Percentiles rank a stretch among this genome's conserved stretches.
phyloP scores from a whole-genome alignment of 2,329 filamentous ascomycete genomes.

The Sarocladium kiliense region DNA sequence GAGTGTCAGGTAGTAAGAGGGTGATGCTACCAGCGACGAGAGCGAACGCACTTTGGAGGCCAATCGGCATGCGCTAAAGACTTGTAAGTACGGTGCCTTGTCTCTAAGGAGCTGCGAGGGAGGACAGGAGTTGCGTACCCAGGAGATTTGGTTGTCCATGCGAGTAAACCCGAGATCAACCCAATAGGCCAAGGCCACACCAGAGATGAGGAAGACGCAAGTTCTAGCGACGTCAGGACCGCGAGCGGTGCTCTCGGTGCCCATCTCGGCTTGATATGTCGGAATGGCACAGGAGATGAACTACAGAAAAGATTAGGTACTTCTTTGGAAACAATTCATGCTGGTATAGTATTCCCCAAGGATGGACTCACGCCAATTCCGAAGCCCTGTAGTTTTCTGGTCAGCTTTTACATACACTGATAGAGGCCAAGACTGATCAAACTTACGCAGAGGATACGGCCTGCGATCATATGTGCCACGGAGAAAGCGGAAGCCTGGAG shows the following conservation, averaged over 20 bases:
- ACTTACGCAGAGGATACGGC: background rate
- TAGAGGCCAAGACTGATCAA: background rate
- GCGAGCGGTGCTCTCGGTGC: background rate
- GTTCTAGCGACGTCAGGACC: background rate
- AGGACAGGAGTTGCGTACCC: background rate
- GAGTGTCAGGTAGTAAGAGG: background rate
- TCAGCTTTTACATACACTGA: background rate
- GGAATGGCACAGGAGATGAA: background rate
- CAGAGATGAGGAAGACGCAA: background rate
- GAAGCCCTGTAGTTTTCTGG: background rate
- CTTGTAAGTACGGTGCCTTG: background rate
- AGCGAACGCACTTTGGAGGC: background rate
- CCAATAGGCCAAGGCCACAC: background rate
- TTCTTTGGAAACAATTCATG: background rate
- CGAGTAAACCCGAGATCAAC: background rate
- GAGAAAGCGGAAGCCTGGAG: no score
- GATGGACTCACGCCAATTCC: background rate
- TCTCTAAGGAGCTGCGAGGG: background rate
- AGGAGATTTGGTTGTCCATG: background rate
- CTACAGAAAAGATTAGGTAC: background rate
- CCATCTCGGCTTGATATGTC: background rate
- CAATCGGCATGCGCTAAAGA: background rate
- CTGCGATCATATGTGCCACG: no score
- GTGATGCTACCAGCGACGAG: background rate
- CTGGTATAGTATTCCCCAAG: background rate